Base-by-base conservation (phyloP, 1,284 basidiomycete species). In the Cutaneotrichosporon spelunceum region DNA sequence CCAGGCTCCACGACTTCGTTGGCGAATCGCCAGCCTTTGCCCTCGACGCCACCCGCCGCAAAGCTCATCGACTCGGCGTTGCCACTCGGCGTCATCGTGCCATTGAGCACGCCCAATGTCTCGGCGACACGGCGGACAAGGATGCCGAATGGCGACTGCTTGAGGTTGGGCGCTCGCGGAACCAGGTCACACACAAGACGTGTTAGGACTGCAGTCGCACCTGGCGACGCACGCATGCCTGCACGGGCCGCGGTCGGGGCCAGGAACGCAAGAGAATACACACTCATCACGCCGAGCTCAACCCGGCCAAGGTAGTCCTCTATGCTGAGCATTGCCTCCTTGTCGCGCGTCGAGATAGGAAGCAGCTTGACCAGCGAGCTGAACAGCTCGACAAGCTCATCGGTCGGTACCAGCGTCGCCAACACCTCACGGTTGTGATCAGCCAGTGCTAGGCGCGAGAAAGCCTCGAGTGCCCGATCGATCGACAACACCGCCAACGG, bases 211-310 rank as follows among this genome's bases (percentile, higher is more conserved):
- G 73, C 64, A 0, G 76, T 59, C 26, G 79, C 68, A 4, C 81
- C 81, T 1, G 80, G 79, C 3, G 77, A 66, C n/a, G 68, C 56
- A 66, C 89, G 88, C 68, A 94, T 83, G 60, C 80, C 82, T 58
- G 82, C 78, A 78, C 95, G 92, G 61, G 93, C 75, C 33, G 82
- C 78, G 1, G 87, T 86, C 1, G 91, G 84, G 5, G 92, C 85
- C 53, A 95, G 82, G 82, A 93, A 97, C 9, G 88, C 86, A 62
- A 98, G 80, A 36, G 88, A 88, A 81, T 96, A 97, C 44, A 96
- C 83, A 19, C 85, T 85, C 82, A 94, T 85, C 23, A 89, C 83
- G 48, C 85, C 80, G 63, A 89, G 87, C 80, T 95, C 91, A 66
- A 89, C 79, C 75, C 91, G 90, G 45, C 86, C 85, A 49, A 94